A percentile compares a stretch with the other conserved stretches of the same genome.
Evolutionary conservation across 805 yeast species (phyloP).

Genomic region (Candida bentonensis): DNA sequence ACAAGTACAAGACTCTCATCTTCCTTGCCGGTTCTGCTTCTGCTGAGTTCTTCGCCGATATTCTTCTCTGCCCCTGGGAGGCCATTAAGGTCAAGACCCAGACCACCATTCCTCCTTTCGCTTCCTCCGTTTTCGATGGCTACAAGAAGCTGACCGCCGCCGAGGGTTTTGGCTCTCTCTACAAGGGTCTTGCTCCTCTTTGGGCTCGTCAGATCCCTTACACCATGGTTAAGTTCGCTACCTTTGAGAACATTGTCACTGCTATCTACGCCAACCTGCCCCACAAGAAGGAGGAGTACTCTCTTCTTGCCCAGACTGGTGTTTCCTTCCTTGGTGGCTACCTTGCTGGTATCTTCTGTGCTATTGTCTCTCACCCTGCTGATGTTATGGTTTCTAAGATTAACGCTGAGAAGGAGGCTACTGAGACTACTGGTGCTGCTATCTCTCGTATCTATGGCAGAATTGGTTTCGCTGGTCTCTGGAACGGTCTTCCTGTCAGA

Average conservation of each 20-base stretch:
- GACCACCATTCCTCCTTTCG: slow-evolving; percentile 81
- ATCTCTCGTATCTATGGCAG: slow-evolving; percentile 58
- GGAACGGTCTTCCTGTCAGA: slow-evolving; percentile 93
- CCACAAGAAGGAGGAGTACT: slow-evolving; percentile 55
- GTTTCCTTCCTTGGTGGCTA: slow-evolving; percentile 93
- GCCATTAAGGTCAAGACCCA: slow-evolving; percentile 91
- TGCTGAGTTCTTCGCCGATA: slow-evolving; percentile 89
- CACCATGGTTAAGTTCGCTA: slow-evolving; percentile 93
- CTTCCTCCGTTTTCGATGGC: slow-evolving; percentile 49
- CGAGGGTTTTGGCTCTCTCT: slow-evolving; percentile 64
- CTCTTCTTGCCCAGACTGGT: slow-evolving; percentile 72
- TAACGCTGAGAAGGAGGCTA: slow-evolving; percentile 52
- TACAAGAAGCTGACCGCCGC: slow-evolving; percentile 47
- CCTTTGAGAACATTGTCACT: slow-evolving; percentile 85
- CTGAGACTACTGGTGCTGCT: slow-evolving; percentile 55
- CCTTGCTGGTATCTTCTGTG: slow-evolving; percentile 95
- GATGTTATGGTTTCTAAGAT: slow-evolving; percentile 95
- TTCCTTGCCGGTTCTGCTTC: slow-evolving; percentile 79
- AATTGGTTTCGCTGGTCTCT: slow-evolving; percentile 82
- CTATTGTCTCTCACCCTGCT: slow-evolving; percentile 95
- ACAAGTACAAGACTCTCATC: slow-evolving; percentile 55
- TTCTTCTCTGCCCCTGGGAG: slow-evolving; percentile 85
- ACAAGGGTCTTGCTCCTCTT: slow-evolving; percentile 80
- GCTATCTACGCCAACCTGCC: slow-evolving; percentile 62
- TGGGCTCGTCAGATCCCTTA: slow-evolving; percentile 98